Evolutionary conservation across 768 basidiomycete genomes (phyloP).

Genomic region (Leccinum barrowsii): DNA sequence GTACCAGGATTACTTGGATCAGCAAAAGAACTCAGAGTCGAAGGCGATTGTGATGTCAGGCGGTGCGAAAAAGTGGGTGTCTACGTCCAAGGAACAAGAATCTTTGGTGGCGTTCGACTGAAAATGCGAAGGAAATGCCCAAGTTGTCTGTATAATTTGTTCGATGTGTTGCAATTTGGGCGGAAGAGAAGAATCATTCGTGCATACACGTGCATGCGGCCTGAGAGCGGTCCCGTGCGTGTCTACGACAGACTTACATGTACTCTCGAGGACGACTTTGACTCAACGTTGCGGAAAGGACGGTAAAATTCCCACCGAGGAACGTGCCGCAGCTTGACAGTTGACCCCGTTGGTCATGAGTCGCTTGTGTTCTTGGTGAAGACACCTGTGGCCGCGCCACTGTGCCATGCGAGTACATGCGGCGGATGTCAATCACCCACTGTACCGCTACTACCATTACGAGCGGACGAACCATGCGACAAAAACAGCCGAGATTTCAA

Average conservation of each 20-base stretch:
- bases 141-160: neutral
- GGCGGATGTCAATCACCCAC: neutral
- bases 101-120: constrained; percentile 22
- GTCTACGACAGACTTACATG: neutral
- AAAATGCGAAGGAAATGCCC: neutral
- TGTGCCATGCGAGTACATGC: neutral
- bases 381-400: neutral
- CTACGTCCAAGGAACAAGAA: constrained; percentile 27
- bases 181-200: neutral
- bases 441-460: neutral
- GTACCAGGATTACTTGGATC: constrained; percentile 49
- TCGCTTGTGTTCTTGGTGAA: neutral
- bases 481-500: constrained; percentile 15
- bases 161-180: neutral
- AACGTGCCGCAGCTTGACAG: neutral
- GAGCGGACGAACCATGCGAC: constrained; percentile 3
- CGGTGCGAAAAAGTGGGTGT: constrained; percentile 41
- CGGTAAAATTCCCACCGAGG: neutral
- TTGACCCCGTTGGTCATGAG: neutral
- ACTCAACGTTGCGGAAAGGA: neutral
- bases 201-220: neutral
- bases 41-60: constrained; percentile 41
- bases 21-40: constrained; percentile 29
- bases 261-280: neutral
- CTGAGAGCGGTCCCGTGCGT: neutral